Percentiles rank a stretch among this genome's conserved stretches.
Evolutionary conservation across 371 early-diverging fungal genomes (phyloP).

Genomic region (Thermomucor indicae-seudaticae): DNA sequence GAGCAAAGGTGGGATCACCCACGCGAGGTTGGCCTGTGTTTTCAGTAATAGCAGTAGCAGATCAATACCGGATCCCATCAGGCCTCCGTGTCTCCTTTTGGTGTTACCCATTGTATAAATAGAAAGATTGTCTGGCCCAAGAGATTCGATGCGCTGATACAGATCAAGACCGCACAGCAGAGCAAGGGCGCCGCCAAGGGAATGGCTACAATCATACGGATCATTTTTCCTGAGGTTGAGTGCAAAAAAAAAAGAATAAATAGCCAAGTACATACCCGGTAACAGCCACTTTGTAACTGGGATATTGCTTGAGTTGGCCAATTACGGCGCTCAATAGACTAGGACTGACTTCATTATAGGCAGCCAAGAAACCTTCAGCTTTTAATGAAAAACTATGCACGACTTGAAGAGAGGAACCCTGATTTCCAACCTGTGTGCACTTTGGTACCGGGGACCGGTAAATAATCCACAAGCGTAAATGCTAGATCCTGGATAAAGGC

Average conservation of each 20-base stretch:
- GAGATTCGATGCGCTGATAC: slow-evolving; percentile 11
- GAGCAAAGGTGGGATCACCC: slow-evolving; percentile 16
- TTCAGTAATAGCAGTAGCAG: not conserved
- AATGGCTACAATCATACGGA: slow-evolving; percentile 7
- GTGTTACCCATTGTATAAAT: slow-evolving; percentile 11
- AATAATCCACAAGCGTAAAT: slow-evolving; percentile 6
- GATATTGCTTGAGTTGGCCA: slow-evolving; percentile 6
- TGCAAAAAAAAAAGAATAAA: not conserved
- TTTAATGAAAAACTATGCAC: too few species aligned
- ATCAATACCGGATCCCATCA: too few species aligned
- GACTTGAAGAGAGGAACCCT: too few species aligned
- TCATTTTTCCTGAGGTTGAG: not conserved
- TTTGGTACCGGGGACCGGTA: slow-evolving; percentile 9
- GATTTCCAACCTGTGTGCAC: too few species aligned
- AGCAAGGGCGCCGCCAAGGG: slow-evolving; percentile 17
- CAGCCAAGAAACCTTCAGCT: slow-evolving; percentile 11
- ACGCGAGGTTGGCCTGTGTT: slow-evolving; percentile 15
- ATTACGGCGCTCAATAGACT: slow-evolving; percentile 1
- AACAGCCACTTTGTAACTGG: slow-evolving; percentile 14
- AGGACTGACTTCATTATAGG: slow-evolving; percentile 9
- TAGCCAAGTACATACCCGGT: slow-evolving; percentile 14
- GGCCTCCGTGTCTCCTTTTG: too few species aligned
- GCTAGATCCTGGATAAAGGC: slow-evolving; percentile 7
- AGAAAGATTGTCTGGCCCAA: slow-evolving; percentile 3
- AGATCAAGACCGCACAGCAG: slow-evolving; percentile 14